phyloP scores from a whole-genome alignment of 106 monocot genomes.

The Dendrobium catenatum region DNA sequence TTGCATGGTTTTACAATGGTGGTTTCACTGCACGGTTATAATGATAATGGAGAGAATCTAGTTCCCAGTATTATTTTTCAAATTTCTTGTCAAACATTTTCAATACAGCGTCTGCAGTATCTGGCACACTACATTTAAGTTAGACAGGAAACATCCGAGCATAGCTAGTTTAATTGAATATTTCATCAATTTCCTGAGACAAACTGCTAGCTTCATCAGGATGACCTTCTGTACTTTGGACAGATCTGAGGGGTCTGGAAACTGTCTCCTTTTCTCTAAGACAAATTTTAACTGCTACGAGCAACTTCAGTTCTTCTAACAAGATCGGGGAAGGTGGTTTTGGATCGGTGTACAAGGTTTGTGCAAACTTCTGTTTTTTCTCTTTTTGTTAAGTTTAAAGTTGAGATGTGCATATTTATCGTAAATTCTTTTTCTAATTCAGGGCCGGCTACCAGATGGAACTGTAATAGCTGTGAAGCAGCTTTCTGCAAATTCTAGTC shows the following conservation, averaged over 20 bases:
- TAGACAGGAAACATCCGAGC: no score
- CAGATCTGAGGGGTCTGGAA: slow-evolving; percentile 22
- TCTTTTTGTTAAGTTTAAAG: background rate
- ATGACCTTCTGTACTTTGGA: background rate
- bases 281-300: slow-evolving; percentile 26
- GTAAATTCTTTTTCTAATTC: background rate
- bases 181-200: slow-evolving; percentile 1
- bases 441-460: slow-evolving; percentile 24
- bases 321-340: slow-evolving; percentile 35
- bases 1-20: no score
- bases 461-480: slow-evolving; percentile 25
- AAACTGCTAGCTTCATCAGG: background rate
- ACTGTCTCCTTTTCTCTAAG: slow-evolving; percentile 20
- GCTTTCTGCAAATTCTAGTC: slow-evolving; percentile 27
- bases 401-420: background rate
- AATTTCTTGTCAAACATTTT: no score
- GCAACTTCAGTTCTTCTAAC: slow-evolving; percentile 22
- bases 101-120: no score
- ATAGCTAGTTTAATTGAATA: background rate
- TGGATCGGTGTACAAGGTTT: slow-evolving; percentile 30
- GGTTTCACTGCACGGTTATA: no score
- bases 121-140: no score
- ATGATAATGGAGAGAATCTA: no score
- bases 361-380: background rate
- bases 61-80: no score